Evolutionary conservation across 2,329 filamentous ascomycete species (phyloP).

Genomic region (Apiospora saccharicola): DNA sequence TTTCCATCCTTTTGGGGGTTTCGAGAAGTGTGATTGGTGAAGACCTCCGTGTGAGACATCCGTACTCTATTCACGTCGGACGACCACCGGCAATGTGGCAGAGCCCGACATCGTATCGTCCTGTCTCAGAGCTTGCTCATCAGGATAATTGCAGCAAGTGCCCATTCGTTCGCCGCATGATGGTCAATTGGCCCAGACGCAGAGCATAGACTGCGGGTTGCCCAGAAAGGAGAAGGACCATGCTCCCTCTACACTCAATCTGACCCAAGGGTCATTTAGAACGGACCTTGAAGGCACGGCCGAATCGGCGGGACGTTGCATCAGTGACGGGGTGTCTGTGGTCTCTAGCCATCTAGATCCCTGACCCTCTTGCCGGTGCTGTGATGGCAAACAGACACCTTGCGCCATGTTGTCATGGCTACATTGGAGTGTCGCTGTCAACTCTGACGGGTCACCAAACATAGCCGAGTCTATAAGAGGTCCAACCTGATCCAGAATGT

Average conservation of each 20-base stretch:
- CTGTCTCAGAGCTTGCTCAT: conserved; percentile 1
- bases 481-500: not conserved
- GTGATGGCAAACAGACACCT: conserved; percentile 13
- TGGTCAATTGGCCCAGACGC: no score
- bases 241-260: not conserved
- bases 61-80: not conserved
- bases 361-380: not conserved
- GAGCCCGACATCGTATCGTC: conserved; percentile 10
- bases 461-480: not conserved
- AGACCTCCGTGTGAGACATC: not conserved
- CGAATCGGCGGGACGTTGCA: conserved; percentile 18
- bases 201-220: not conserved
- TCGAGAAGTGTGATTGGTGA: not conserved
- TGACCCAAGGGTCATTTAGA: not conserved
- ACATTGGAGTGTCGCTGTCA: not conserved
- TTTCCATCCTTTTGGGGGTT: not conserved
- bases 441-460: not conserved
- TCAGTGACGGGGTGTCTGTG: not conserved
- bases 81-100: not conserved
- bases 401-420: not conserved
- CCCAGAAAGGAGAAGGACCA: no score
- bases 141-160: not conserved
- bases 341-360: not conserved
- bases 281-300: not conserved
- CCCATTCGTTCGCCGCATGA: not conserved